Percentiles rank a stretch among this genome's conserved stretches.
phyloP scores from a whole-genome alignment of 2,329 filamentous ascomycete species.

The Fusarium gaditjirri region DNA sequence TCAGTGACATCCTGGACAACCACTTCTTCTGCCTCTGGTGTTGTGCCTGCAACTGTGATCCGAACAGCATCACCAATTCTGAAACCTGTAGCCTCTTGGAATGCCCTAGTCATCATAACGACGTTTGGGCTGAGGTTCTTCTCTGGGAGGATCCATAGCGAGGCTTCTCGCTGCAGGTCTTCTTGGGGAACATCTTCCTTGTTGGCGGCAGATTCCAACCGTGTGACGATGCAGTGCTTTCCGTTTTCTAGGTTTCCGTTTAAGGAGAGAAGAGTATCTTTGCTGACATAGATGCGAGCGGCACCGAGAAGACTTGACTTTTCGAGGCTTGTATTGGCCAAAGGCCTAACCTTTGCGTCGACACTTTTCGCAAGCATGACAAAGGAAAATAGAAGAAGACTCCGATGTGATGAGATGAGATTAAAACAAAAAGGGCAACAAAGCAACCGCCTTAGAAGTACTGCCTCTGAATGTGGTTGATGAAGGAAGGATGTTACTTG shows the following conservation, averaged over 20 bases:
- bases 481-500: neutral
- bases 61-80: conserved; percentile 73
- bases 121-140: conserved; percentile 75
- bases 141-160: conserved; percentile 61
- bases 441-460: neutral
- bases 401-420: neutral
- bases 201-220: conserved; percentile 25
- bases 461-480: neutral
- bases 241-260: conserved; percentile 57
- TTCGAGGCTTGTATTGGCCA: conserved; percentile 55
- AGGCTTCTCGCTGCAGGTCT: conserved; percentile 54
- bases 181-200: conserved; percentile 23
- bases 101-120: conserved; percentile 76
- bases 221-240: conserved; percentile 55
- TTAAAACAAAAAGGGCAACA: neutral
- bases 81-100: conserved; percentile 78
- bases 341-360: conserved; percentile 55
- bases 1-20: conserved; percentile 67
- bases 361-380: conserved; percentile 51
- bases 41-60: conserved; percentile 66
- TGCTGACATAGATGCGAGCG: conserved; percentile 60
- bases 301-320: conserved; percentile 57
- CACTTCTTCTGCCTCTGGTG: conserved; percentile 68
- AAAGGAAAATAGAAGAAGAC: neutral
- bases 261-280: conserved; percentile 58